A percentile compares a stretch with the other conserved stretches of the same genome.
These are phyloP conservation scores for Xylaria longipes DNA, from an alignment of 495 filamentous ascomycete species.

Conservation along the genomic window DNA sequence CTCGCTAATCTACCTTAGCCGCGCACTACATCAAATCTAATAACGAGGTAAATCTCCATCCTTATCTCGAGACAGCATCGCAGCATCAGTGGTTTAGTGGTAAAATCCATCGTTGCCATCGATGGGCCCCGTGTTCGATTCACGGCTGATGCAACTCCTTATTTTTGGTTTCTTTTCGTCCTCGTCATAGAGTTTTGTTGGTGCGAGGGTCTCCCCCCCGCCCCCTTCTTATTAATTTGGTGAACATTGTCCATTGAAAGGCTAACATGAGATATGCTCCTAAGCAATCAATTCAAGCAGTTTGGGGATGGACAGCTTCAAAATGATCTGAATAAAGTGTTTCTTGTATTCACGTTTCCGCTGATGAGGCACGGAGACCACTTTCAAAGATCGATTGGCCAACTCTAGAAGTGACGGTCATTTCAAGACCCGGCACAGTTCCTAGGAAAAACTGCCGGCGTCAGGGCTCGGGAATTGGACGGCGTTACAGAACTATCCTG, in stretches of 20 bases:
- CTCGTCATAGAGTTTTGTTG: too few relatives aligned
- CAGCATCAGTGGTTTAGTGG: slow-evolving; percentile 57
- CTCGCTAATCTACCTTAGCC: background rate
- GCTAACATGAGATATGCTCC: background rate
- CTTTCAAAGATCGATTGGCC: background rate
- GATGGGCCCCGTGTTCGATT: slow-evolving; percentile 61
- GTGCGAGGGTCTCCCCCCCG: background rate
- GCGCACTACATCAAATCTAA: background rate
- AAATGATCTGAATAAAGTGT: background rate
- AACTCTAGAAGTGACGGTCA: background rate
- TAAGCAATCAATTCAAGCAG: background rate
- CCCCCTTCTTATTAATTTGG: background rate
- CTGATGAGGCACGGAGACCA: background rate
- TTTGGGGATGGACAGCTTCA: background rate
- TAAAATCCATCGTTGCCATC: slow-evolving; percentile 63
- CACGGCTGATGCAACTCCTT: slow-evolving; percentile 48
- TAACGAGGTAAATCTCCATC: too few relatives aligned
- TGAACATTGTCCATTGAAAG: background rate
- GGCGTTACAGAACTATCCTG: background rate
- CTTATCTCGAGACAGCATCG: background rate
- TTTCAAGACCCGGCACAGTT: background rate
- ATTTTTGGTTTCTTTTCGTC: background rate
- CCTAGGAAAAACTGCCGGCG: background rate
- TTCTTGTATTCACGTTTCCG: background rate
- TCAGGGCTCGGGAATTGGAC: background rate